These are phyloP conservation scores for Pulicaria dysenterica DNA, from an alignment of 129 eudicot species.

Conservation along the genomic window DNA sequence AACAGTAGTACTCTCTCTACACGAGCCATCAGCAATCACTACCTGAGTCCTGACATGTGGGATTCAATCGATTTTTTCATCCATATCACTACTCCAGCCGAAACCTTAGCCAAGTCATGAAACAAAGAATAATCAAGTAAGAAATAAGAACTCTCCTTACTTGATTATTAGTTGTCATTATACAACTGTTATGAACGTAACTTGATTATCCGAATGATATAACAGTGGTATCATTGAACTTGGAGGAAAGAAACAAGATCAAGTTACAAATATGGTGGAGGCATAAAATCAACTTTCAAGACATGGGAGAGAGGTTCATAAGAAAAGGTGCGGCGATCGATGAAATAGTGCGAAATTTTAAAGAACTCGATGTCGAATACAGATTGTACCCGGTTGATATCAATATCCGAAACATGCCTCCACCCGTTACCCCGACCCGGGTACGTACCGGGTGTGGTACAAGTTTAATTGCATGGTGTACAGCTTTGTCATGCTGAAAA, in stretches of 20 bases:
- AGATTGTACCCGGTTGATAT: conserved; percentile 61
- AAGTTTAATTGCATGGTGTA: conserved; percentile 18
- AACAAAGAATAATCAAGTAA: conserved; percentile 53
- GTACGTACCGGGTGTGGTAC: conserved; percentile 22
- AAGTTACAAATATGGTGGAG: conserved; percentile 65
- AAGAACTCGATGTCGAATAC: conserved; percentile 73
- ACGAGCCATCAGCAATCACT: conserved; percentile 60
- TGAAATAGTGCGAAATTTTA: conserved; percentile 61
- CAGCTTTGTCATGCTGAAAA: background rate
- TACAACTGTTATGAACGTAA: background rate
- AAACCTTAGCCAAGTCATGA: conserved; percentile 63
- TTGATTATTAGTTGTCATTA: background rate
- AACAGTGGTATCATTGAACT: conserved; percentile 42
- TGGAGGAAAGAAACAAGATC: conserved; percentile 49
- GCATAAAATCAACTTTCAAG: conserved; percentile 74
- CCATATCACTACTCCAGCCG: conserved; percentile 78
- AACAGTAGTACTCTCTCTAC: conserved; percentile 70
- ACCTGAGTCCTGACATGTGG: conserved; percentile 94
- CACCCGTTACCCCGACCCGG: conserved; percentile 36
- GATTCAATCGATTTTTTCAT: conserved; percentile 69
- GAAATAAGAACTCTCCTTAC: conserved; percentile 23
- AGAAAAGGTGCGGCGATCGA: conserved; percentile 64
- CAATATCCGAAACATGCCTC: conserved; percentile 55
- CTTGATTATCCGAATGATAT: conserved; percentile 47
- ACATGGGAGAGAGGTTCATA: conserved; percentile 57